phyloP scores from a whole-genome alignment of 306 rosid species.

The Vigna unguiculata region DNA sequence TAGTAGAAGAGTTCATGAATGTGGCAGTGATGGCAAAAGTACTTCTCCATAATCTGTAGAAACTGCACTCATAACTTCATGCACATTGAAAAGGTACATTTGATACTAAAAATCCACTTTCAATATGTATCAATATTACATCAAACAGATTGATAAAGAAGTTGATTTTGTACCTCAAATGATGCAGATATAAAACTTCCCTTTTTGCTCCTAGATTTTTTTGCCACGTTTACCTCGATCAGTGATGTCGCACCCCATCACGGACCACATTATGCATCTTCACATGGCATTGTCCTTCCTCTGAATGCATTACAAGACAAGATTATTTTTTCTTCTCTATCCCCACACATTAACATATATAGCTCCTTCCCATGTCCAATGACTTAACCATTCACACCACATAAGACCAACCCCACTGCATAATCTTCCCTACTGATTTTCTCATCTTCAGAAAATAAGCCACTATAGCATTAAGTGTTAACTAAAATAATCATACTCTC shows the following conservation, averaged over 20 bases:
- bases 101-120: background rate
- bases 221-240: constrained; percentile 10
- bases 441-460: background rate
- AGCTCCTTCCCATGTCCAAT: background rate
- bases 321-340: constrained; percentile 28
- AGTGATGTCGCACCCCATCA: background rate
- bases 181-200: background rate
- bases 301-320: constrained; percentile 16
- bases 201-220: background rate
- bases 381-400: background rate
- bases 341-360: background rate
- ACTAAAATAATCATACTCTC: background rate
- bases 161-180: background rate
- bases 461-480: background rate
- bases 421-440: background rate
- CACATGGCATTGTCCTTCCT: background rate
- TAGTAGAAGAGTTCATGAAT: background rate
- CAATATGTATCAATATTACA: background rate
- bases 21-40: background rate
- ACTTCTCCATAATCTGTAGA: constrained; percentile 4
- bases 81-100: background rate
- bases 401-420: background rate
- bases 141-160: background rate
- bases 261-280: constrained; percentile 34
- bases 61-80: background rate